These are phyloP conservation scores for Fraxinus quadrangulata DNA, from an alignment of 257 asterid genomes.

Conservation along the genomic window DNA sequence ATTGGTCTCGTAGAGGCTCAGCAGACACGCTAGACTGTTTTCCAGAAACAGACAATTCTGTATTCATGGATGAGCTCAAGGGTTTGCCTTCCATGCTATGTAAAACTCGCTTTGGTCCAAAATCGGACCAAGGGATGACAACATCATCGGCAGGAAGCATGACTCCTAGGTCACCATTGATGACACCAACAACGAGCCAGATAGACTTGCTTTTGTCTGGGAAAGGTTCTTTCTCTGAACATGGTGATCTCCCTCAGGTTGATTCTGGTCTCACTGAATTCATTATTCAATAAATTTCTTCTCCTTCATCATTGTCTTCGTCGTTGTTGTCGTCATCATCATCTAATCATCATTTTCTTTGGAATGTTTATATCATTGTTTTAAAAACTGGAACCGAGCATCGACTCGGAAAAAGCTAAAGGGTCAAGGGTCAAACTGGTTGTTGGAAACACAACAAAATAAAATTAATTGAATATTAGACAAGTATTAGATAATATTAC, in stretches of 20 bases:
- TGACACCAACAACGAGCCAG: constrained; percentile 83
- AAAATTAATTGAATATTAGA: no score
- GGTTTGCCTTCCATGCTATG: constrained; percentile 78
- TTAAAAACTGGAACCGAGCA: neutral
- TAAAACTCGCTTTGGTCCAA: constrained; percentile 90
- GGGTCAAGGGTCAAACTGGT: neutral
- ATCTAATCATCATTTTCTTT: neutral
- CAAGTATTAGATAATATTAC: neutral
- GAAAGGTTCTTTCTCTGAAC: constrained; percentile 91
- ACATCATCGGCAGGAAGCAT: constrained; percentile 98
- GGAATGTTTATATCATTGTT: neutral
- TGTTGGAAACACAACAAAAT: no score
- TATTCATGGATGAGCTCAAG: constrained; percentile 77
- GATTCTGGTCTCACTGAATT: constrained; percentile 23
- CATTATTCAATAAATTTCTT: neutral
- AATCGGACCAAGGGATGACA: constrained; percentile 97
- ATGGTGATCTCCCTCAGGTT: constrained; percentile 96
- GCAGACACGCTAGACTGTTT: constrained; percentile 93
- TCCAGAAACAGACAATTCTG: constrained; percentile 72
- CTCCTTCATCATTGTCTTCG: neutral
- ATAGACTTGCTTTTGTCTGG: constrained; percentile 83
- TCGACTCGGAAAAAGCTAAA: neutral
- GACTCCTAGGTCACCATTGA: constrained; percentile 93
- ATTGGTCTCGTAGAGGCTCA: constrained; percentile 97
- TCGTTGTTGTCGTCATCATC: neutral